phyloP scores from a whole-genome alignment of 331 rosid species.

The Quercus lobata region DNA sequence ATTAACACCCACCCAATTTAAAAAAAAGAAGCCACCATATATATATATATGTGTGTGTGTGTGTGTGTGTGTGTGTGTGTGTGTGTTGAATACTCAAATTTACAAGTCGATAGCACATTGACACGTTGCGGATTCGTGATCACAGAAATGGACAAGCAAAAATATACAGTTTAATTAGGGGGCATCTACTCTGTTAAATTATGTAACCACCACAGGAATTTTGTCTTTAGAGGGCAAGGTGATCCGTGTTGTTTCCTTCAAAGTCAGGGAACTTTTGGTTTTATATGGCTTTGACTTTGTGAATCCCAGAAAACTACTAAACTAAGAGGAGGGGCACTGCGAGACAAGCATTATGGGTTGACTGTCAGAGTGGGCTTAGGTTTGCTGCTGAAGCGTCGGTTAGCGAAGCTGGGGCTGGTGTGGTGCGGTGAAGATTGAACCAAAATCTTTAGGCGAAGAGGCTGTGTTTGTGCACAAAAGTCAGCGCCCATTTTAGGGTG shows the following conservation, averaged over 20 bases:
- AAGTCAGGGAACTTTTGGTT: slow-evolving; percentile 57
- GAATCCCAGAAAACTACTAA: background rate
- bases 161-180: slow-evolving; percentile 1
- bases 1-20: background rate
- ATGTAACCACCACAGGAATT: slow-evolving; percentile 9
- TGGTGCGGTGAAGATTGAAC: no score
- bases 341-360: slow-evolving; percentile 39
- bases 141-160: slow-evolving; percentile 24
- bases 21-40: background rate
- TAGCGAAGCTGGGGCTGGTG: slow-evolving; percentile 18
- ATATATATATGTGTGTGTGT: no score
- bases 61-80: no score
- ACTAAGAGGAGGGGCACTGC: background rate
- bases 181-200: slow-evolving; percentile 15
- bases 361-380: slow-evolving; percentile 43
- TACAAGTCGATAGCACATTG: background rate
- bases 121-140: background rate
- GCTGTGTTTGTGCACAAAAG: slow-evolving; percentile 8
- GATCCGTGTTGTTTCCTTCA: slow-evolving; percentile 48
- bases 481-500: slow-evolving; percentile 26
- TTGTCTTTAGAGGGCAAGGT: slow-evolving; percentile 7
- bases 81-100: background rate
- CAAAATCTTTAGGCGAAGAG: no score
- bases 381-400: slow-evolving; percentile 45
- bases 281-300: slow-evolving; percentile 58